Percentiles rank a stretch among this genome's conserved stretches.
Conservation (phyloP, 2,329 filamentous ascomycete genomes). For the Plectosphaerella cucumerina region DNA sequence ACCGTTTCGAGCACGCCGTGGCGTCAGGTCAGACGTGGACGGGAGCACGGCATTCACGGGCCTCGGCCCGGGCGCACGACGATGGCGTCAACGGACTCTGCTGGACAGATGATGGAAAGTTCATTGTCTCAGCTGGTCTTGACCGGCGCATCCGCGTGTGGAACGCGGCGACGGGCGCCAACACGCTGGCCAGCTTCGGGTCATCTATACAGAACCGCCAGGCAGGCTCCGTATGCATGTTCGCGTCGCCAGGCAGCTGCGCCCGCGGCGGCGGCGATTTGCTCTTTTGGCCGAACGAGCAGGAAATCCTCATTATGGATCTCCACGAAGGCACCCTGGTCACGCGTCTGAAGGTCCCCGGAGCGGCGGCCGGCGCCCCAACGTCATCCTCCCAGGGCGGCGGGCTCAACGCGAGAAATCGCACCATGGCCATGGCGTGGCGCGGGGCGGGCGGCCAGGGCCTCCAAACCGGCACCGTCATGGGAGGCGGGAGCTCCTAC, state of each 20-base stretch:
- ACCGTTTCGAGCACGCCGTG: constrained; percentile 28
- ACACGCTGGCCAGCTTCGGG: constrained; percentile 85
- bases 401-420: constrained; percentile 54
- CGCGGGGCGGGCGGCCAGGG: constrained; percentile 56
- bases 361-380: constrained; percentile 44
- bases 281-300: constrained; percentile 77
- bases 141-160: constrained; percentile 84
- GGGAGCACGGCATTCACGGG: constrained; percentile 33
- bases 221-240: constrained; percentile 55
- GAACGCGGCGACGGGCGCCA: constrained; percentile 75
- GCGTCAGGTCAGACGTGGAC: constrained; percentile 24
- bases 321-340: constrained; percentile 72
- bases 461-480: constrained; percentile 53
- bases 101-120: constrained; percentile 77
- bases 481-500: constrained; percentile 48
- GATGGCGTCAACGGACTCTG: constrained; percentile 80
- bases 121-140: constrained; percentile 76
- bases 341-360: constrained; percentile 65
- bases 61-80: constrained; percentile 63
- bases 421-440: constrained; percentile 76
- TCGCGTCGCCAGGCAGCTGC: constrained; percentile 58
- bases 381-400: constrained; percentile 27
- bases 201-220: constrained; percentile 73
- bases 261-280: constrained; percentile 56
- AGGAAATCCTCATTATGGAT: constrained; percentile 76